These are phyloP conservation scores for Saccharomycopsis malanga DNA, from an alignment of 805 yeast species.

Conservation along the genomic window DNA sequence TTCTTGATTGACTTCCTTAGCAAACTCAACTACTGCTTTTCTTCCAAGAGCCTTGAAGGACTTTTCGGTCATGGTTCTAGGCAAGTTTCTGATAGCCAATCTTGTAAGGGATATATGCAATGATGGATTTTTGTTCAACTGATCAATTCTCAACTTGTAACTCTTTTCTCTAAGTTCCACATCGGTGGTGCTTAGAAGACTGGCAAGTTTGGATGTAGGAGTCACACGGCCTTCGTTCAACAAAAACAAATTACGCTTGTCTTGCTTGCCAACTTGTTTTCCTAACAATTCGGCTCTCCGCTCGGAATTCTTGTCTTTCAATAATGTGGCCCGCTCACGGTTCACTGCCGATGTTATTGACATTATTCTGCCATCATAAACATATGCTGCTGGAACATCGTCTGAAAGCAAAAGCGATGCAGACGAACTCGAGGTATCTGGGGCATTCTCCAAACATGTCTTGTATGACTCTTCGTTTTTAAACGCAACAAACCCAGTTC, in stretches of 20 bases:
- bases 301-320: conserved; percentile 65
- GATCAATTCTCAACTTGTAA: conserved; percentile 77
- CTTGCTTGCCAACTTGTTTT: conserved; percentile 70
- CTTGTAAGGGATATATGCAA: conserved; percentile 91
- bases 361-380: conserved; percentile 85
- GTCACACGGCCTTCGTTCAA: conserved; percentile 92
- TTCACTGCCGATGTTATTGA: conserved; percentile 82
- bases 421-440: conserved; percentile 50
- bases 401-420: conserved; percentile 76
- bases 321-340: conserved; percentile 68
- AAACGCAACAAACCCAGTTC: conserved; percentile 94
- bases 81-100: conserved; percentile 88
- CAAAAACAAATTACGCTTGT: conserved; percentile 76
- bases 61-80: conserved; percentile 85
- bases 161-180: conserved; percentile 85
- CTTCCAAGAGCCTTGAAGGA: conserved; percentile 88
- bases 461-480: conserved; percentile 50
- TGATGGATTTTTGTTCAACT: conserved; percentile 83
- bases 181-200: conserved; percentile 59
- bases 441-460: conserved; percentile 71
- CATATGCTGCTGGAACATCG: conserved; percentile 84
- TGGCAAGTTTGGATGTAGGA: conserved; percentile 71
- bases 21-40: conserved; percentile 90
- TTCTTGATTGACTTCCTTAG: conserved; percentile 72
- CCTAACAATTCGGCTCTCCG: conserved; percentile 75